phyloP scores from a whole-genome alignment of 75 land plant species.

The Isoetes taiwanensis region DNA sequence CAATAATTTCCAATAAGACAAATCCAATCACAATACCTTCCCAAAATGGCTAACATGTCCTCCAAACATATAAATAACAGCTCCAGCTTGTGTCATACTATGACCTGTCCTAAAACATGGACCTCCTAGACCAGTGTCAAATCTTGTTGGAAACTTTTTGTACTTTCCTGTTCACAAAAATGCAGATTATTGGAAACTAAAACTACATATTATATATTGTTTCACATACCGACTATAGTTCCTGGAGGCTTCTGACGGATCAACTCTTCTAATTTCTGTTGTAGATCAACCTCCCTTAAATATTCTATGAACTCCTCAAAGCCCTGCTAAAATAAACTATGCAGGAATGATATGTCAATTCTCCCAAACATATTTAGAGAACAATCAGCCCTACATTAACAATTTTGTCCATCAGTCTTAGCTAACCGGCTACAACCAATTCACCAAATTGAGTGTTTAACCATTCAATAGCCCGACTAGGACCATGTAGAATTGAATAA shows the following conservation, averaged over 20 bases:
- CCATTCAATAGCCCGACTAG: too few relatives aligned
- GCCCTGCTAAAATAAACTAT: constrained; percentile 16
- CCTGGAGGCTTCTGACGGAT: constrained; percentile 11
- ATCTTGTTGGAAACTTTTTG: constrained; percentile 11
- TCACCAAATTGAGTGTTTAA: too few relatives aligned
- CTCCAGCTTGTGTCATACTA: constrained; percentile 22
- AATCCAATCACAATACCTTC: constrained; percentile 11
- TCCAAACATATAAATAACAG: constrained; percentile 26
- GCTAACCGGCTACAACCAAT: too few relatives aligned
- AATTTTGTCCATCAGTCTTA: too few relatives aligned
- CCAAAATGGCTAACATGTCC: constrained; percentile 22
- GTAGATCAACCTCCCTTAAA: constrained; percentile 13
- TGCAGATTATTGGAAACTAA: background rate
- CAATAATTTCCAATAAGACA: too few relatives aligned
- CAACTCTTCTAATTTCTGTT: constrained; percentile 22
- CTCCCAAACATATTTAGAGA: too few relatives aligned
- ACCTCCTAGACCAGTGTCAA: constrained; percentile 14
- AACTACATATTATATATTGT: background rate
- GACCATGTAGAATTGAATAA: too few relatives aligned
- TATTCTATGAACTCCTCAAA: constrained; percentile 24
- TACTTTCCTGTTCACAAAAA: constrained; percentile 15
- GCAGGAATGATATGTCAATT: too few relatives aligned
- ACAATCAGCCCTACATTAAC: too few relatives aligned
- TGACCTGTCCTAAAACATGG: constrained; percentile 18
- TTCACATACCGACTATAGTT: background rate